Conservation (phyloP, 2,329 filamentous ascomycete genomes). For the Claviceps sp. region DNA sequence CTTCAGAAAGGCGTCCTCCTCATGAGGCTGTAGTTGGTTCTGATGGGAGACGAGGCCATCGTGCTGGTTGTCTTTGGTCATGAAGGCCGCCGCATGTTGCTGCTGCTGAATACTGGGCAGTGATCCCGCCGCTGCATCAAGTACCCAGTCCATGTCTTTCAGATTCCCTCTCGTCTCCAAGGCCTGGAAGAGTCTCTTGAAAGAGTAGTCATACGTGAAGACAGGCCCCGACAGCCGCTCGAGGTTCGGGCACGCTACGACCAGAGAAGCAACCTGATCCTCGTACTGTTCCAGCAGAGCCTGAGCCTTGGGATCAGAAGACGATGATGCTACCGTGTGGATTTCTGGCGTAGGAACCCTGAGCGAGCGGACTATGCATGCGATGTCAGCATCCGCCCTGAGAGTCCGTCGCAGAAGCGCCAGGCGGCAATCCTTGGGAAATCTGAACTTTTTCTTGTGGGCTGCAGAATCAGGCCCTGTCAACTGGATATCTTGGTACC, state of each 20-base stretch:
- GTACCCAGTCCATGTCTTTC: constrained; percentile 45
- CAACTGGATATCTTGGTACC: constrained; percentile 45
- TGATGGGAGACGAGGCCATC: constrained; percentile 19
- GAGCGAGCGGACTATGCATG: constrained; percentile 40
- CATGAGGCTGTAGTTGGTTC: constrained; percentile 14
- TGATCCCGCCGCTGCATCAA: constrained; percentile 24
- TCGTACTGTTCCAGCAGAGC: constrained; percentile 37
- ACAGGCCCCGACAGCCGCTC: constrained; percentile 44
- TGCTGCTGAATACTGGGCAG: constrained; percentile 2
- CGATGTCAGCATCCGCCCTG: constrained; percentile 37
- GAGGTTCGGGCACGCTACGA: constrained; percentile 53
- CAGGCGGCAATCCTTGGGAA: constrained; percentile 37
- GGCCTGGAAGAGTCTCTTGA: constrained; percentile 43
- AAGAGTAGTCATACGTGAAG: constrained; percentile 40
- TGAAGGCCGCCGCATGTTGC: constrained; percentile 14
- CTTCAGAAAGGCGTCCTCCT: constrained; percentile 32
- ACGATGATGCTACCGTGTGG: constrained; percentile 16
- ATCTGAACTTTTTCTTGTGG: constrained; percentile 45
- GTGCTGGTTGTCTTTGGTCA: constrained; percentile 13
- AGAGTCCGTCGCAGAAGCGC: constrained; percentile 45
- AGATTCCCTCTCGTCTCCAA: constrained; percentile 42
- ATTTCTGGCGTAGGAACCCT: constrained; percentile 37
- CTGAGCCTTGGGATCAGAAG: constrained; percentile 12
- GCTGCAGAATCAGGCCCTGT: constrained; percentile 40
- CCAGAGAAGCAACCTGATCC: constrained; percentile 42